Conservation (phyloP, 345 rosid species). For the Euphorbia pulcherrima region DNA sequence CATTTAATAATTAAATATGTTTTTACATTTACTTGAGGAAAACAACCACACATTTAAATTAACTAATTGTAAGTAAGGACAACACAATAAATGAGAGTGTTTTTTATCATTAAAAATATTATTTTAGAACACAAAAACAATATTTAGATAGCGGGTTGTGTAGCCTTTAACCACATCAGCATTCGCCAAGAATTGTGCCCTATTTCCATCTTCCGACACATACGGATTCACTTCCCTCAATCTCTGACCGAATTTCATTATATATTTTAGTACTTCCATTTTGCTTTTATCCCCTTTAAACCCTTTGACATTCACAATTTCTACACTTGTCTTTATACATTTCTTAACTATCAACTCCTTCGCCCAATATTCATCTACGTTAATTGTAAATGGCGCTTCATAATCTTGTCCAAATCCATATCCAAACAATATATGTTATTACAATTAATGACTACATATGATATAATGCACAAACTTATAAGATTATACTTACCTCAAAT, state of each 20-base stretch:
- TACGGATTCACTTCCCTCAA: background rate
- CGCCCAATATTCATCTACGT: background rate
- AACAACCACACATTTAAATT: too few species aligned
- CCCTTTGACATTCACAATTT: constrained; percentile 10
- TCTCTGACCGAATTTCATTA: background rate
- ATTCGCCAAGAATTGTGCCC: background rate
- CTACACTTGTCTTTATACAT: background rate
- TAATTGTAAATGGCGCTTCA: background rate
- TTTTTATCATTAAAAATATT: too few species aligned
- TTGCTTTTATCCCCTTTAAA: background rate
- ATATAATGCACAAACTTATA: too few species aligned
- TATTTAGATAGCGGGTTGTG: too few species aligned
- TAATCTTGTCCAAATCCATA: background rate
- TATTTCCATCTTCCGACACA: background rate
- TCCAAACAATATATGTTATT: too few species aligned
- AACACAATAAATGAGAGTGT: too few species aligned
- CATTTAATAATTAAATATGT: too few species aligned
- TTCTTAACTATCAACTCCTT: background rate
- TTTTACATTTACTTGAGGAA: too few species aligned
- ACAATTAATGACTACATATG: too few species aligned
- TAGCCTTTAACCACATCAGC: too few species aligned
- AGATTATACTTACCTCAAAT: constrained; percentile 29
- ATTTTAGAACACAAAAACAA: too few species aligned
- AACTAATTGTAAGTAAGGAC: too few species aligned
- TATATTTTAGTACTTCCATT: background rate